Base-by-base conservation (phyloP, 2,329 filamentous ascomycete species). In the Cordyceps javanica region DNA sequence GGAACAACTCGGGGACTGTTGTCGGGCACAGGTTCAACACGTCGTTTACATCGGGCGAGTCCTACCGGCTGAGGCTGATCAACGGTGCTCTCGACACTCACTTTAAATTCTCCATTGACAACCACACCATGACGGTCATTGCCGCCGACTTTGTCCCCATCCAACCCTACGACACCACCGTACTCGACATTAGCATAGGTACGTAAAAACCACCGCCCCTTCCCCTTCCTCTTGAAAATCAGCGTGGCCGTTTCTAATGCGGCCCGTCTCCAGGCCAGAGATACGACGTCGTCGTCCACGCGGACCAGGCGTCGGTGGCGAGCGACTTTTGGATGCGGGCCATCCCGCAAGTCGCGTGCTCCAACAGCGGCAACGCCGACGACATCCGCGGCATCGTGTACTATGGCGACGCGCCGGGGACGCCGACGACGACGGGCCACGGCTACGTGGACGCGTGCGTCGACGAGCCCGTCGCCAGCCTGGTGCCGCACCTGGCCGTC, bases 141-240 rank as follows among this genome's bases (percentile, higher is more conserved):
- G 74, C 77, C 0, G 72, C 69, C n/a, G 85, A 86, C 59, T 69
- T 86, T 4, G 80, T 86, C 0, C 81, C 83, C 2, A 74, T 87
- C 25, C 63, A 73, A 25, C 83, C 83, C 0, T 87, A 79, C 60
- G 68, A 69, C 0, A 77, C 82, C 0, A 72, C 74, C 0, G 54
- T 75, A n/a, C 68, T 85, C n/a, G 76, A 71, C 25, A 71, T 85
- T 11, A 75, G 69, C 26, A 75, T 82, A 54, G 81, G 70, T 3
- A 73, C 75, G 60, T 30, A 50, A 10, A 21, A 19, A 39, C 16
- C 6, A 19, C 25, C 2, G 45, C 45, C n/a, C n/a, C n/a, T n/a
- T n/a, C n/a, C n/a, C n/a, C n/a, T n/a, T n/a, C n/a, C n/a, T n/a
- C n/a, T n/a, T n/a, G n/a, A n/a, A n/a, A n/a, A n/a, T n/a, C n/a